Evolutionary conservation across 768 basidiomycete species (phyloP).

Genomic region (Phanerochaete sordida): DNA sequence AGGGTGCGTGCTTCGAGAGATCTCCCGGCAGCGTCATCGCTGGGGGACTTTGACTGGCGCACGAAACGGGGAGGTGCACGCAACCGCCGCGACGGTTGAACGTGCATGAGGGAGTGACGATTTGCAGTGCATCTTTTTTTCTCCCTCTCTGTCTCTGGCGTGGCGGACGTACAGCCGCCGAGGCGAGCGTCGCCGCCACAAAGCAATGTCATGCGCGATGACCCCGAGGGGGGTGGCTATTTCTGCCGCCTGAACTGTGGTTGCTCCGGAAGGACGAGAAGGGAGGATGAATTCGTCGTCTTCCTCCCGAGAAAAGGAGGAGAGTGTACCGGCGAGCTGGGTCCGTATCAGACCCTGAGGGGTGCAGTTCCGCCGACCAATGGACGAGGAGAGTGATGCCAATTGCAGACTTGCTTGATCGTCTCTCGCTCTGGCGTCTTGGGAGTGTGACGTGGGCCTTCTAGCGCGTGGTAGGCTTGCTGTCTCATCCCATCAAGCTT

Average conservation of each 20-base stretch:
- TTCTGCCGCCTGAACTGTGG: background rate
- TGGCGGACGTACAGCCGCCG: background rate
- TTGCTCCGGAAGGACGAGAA: background rate
- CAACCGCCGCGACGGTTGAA: background rate
- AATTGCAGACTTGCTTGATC: conserved; percentile 1
- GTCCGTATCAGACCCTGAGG: conserved; percentile 8
- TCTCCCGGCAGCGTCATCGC: no score
- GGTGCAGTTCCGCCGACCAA: conserved; percentile 5
- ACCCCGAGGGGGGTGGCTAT: no score
- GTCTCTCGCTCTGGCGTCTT: background rate
- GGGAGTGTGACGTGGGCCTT: conserved; percentile 10
- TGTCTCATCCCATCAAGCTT: conserved; percentile 8
- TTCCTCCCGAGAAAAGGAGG: background rate
- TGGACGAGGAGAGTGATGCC: conserved; percentile 1
- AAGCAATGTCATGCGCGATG: no score
- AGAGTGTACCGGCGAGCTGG: background rate
- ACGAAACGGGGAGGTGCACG: background rate
- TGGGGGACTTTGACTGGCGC: conserved; percentile 4
- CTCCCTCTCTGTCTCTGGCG: background rate
- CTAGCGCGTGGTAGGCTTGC: conserved; percentile 4
- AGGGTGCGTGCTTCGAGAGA: conserved; percentile 1
- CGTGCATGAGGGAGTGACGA: background rate
- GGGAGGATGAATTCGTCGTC: background rate
- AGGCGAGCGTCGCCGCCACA: background rate
- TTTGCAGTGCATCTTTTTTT: background rate